These are phyloP conservation scores for Scopulariopsis brevicaulis DNA, from an alignment of 2,329 filamentous ascomycete genomes.

Conservation along the genomic window DNA sequence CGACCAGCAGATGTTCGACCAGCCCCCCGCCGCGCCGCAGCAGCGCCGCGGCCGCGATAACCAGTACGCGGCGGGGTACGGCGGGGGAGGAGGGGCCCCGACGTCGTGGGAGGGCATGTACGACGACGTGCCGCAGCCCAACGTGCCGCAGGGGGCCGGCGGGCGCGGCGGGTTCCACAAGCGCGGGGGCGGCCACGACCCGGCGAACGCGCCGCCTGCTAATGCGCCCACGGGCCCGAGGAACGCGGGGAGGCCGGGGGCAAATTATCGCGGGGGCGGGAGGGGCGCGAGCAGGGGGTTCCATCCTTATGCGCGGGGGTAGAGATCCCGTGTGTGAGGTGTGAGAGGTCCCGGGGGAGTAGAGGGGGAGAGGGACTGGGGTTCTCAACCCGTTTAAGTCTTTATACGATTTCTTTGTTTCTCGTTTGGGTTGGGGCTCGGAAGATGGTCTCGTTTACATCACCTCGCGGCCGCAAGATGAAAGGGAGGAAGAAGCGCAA, in stretches of 20 bases:
- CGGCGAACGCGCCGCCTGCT: slow-evolving; percentile 35
- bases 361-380: no score
- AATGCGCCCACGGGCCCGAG: slow-evolving; percentile 85
- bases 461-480: no score
- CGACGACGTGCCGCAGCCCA: slow-evolving; percentile 81
- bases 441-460: no score
- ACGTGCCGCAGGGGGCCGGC: slow-evolving; percentile 23
- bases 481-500: no score
- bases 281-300: slow-evolving; percentile 64
- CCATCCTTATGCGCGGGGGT: slow-evolving; percentile 56
- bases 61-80: slow-evolving; percentile 18
- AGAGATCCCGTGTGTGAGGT: no score
- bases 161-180: slow-evolving; percentile 20
- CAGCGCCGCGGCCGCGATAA: slow-evolving; percentile 22
- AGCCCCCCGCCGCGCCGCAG: slow-evolving; percentile 20
- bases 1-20: slow-evolving; percentile 11
- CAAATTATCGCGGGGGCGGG: slow-evolving; percentile 87
- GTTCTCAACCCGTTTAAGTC: no score
- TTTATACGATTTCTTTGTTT: no score
- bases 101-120: slow-evolving; percentile 98
- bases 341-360: no score
- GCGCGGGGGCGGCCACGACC: slow-evolving; percentile 22
- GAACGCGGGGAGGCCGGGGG: slow-evolving; percentile 83
- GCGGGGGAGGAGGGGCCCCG: slow-evolving; percentile 47
- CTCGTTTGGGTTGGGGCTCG: no score